These are phyloP conservation scores for Phytophthora parvispora DNA, from an alignment of 352 stramenopile species.

Conservation along the genomic window DNA sequence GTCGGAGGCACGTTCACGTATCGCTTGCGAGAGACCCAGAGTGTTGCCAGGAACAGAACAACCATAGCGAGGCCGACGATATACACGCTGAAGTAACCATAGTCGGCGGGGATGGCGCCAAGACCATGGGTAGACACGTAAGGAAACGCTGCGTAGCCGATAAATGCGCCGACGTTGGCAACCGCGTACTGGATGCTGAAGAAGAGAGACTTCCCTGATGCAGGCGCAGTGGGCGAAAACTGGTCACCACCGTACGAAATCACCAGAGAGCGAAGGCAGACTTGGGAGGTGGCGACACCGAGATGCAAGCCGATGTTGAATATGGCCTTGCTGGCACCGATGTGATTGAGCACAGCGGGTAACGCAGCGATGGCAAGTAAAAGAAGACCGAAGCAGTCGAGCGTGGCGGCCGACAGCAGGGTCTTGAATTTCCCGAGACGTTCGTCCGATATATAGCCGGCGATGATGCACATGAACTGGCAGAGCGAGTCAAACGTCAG, in stretches of 20 bases:
- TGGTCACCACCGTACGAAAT: not conserved
- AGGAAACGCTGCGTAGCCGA: not conserved
- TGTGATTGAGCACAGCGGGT: not conserved
- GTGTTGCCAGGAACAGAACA: not conserved
- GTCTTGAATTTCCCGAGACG: constrained; percentile 49
- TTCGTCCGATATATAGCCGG: constrained; percentile 62
- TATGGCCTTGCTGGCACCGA: not conserved
- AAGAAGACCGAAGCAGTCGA: not conserved
- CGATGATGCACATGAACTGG: constrained; percentile 62
- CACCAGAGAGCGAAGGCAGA: not conserved
- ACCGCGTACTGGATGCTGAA: constrained; percentile 5
- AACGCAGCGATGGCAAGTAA: not conserved
- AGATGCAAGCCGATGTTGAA: not conserved
- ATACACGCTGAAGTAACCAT: not conserved
- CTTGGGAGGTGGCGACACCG: not conserved
- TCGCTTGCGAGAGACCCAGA: not conserved
- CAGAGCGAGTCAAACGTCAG: constrained; percentile 65
- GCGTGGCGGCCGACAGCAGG: constrained; percentile 1
- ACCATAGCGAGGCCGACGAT: not conserved
- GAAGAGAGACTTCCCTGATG: not conserved
- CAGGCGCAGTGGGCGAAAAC: not conserved
- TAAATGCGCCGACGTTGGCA: not conserved
- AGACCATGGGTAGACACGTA: not conserved
- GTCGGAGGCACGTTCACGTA: not conserved
- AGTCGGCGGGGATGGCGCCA: not conserved